Percentiles rank a stretch among this genome's conserved stretches.
These are phyloP conservation scores for Ceratobasidium sp. DNA, from an alignment of 1,284 basidiomycete species.

Conservation along the genomic window DNA sequence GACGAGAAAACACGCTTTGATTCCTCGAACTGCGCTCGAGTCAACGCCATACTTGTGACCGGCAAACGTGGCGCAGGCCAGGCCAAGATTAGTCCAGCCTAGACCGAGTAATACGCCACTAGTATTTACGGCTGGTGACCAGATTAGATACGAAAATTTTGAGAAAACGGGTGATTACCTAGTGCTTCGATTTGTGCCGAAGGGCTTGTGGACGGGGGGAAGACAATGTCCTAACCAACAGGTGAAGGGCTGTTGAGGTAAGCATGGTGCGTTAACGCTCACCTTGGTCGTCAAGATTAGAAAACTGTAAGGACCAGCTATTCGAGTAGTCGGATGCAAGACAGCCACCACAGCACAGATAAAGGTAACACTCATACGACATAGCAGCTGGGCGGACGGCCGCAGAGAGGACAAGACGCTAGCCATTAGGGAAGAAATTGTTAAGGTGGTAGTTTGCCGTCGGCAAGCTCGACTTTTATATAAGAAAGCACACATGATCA, in stretches of 20 bases:
- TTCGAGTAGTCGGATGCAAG: slow-evolving; percentile 6
- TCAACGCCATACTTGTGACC: slow-evolving; percentile 46
- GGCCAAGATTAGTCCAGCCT: slow-evolving; percentile 59
- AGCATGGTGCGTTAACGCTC: neutral
- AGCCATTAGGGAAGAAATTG: neutral
- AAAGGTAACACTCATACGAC: slow-evolving; percentile 31
- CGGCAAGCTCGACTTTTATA: slow-evolving; percentile 11
- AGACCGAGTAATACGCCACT: slow-evolving; percentile 59
- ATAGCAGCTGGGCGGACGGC: slow-evolving; percentile 33
- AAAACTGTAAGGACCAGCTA: slow-evolving; percentile 28
- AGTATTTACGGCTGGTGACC: slow-evolving; percentile 57
- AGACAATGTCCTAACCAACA: slow-evolving; percentile 56
- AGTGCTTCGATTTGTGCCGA: slow-evolving; percentile 61
- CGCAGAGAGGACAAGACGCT: neutral
- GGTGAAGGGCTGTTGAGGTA: neutral
- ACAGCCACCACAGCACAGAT: slow-evolving; percentile 28
- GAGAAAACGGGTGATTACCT: neutral
- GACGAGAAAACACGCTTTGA: slow-evolving; percentile 58
- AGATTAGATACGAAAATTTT: neutral
- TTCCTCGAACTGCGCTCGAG: slow-evolving; percentile 53
- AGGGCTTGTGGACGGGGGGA: slow-evolving; percentile 61
- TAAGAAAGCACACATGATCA: neutral
- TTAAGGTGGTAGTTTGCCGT: neutral
- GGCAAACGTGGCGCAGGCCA: slow-evolving; percentile 54
- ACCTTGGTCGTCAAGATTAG: slow-evolving; percentile 36